phyloP scores from a whole-genome alignment of 768 basidiomycete species.

The Hortiboletus flavorubellus region DNA sequence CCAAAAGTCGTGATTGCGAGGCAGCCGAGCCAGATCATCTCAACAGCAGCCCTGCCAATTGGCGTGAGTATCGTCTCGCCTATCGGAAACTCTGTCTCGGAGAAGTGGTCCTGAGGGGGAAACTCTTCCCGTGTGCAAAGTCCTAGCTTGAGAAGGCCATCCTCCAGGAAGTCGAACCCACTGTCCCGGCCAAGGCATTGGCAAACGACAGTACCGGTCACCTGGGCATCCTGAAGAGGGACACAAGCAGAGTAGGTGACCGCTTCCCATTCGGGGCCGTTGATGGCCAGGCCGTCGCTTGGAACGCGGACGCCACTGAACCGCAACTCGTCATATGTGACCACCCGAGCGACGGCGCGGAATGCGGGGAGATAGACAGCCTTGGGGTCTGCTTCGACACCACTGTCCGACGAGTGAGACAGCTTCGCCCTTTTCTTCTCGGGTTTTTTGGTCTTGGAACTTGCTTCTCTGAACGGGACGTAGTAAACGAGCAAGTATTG shows the following conservation, averaged over 20 bases:
- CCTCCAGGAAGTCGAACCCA: conserved; percentile 77
- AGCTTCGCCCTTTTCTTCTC: conserved; percentile 33
- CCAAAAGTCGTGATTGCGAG: conserved; percentile 47
- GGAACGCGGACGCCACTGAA: conserved; percentile 73
- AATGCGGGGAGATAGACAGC: conserved; percentile 60
- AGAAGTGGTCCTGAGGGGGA: background rate
- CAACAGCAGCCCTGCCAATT: conserved; percentile 48
- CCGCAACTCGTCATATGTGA: conserved; percentile 68
- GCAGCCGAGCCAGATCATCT: conserved; percentile 55
- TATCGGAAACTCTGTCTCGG: conserved; percentile 39
- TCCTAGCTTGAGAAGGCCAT: conserved; percentile 75
- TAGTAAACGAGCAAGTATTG: conserved; percentile 82
- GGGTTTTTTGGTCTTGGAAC: conserved; percentile 16
- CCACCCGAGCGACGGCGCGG: conserved; percentile 69
- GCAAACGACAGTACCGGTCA: conserved; percentile 49
- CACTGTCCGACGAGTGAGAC: conserved; percentile 28
- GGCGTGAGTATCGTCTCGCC: conserved; percentile 41
- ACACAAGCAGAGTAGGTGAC: conserved; percentile 33
- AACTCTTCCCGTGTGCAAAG: conserved; percentile 43
- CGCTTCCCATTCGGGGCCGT: conserved; percentile 54
- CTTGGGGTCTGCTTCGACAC: conserved; percentile 36
- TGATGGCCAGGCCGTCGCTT: conserved; percentile 64
- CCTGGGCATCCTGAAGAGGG: conserved; percentile 33
- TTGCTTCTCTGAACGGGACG: conserved; percentile 43
- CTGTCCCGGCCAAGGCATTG: conserved; percentile 57